Evolutionary conservation across 2,329 filamentous ascomycete genomes (phyloP).

Genomic region (Hymenoscyphus linearis): DNA sequence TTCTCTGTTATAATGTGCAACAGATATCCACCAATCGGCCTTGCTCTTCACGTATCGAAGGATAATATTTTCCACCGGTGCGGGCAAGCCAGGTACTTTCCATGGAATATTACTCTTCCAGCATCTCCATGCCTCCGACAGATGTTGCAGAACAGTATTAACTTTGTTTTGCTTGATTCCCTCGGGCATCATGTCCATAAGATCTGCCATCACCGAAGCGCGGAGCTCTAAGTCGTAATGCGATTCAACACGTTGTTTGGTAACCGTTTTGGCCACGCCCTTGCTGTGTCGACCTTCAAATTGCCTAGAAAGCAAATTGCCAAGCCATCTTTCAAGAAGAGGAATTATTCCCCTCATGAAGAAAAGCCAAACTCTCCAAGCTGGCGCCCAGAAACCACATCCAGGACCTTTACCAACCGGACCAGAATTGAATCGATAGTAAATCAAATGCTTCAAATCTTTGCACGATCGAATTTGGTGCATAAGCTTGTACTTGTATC

Average conservation of each 20-base stretch:
- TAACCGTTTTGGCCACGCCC: conserved; percentile 97
- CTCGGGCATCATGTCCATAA: conserved; percentile 99
- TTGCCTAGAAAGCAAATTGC: conserved; percentile 91
- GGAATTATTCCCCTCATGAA: conserved; percentile 99
- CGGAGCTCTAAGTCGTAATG: conserved; percentile 97
- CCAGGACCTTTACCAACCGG: conserved; percentile 96
- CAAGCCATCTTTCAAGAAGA: conserved; percentile 92
- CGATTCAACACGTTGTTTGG: conserved; percentile 97
- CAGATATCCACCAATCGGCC: conserved; percentile 99
- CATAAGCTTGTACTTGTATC: conserved; percentile 99
- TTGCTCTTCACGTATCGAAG: conserved; percentile 98
- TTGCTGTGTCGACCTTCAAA: conserved; percentile 99
- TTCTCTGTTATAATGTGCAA: conserved; percentile 97
- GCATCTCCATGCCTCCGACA: conserved; percentile 97
- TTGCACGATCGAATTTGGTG: conserved; percentile 99
- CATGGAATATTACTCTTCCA: conserved; percentile 99
- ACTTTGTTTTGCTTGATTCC: conserved; percentile 99
- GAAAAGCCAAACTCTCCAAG: conserved; percentile 98
- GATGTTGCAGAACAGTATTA: conserved; percentile 92
- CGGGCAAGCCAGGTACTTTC: conserved; percentile 95
- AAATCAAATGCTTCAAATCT: conserved; percentile 97
- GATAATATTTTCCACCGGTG: conserved; percentile 98
- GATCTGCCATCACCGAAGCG: conserved; percentile 96
- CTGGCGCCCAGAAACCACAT: conserved; percentile 98
- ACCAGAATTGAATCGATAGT: conserved; percentile 97